Conservation (phyloP, 2,329 filamentous ascomycete species). For the Xylaria sp. region DNA sequence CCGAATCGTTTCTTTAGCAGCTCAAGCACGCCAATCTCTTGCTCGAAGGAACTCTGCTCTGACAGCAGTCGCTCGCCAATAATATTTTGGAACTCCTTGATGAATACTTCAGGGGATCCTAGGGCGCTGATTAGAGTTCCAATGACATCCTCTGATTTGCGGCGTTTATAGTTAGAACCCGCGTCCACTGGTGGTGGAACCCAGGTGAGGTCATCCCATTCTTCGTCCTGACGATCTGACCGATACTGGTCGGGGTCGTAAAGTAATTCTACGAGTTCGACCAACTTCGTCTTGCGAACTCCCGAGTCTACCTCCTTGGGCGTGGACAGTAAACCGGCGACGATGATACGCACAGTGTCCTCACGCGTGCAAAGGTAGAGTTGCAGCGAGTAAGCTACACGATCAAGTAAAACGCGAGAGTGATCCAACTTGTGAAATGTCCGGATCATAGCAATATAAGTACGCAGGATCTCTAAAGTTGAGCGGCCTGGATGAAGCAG, state of each 20-base stretch:
- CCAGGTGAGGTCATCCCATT: constrained; percentile 94
- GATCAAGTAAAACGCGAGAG: constrained; percentile 79
- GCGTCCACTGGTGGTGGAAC: constrained; percentile 92
- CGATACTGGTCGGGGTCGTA: constrained; percentile 67
- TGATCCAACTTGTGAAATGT: constrained; percentile 80
- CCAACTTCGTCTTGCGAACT: constrained; percentile 62
- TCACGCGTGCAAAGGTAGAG: constrained; percentile 80
- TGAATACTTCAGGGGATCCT: constrained; percentile 89
- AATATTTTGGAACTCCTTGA: constrained; percentile 90
- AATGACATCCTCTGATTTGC: constrained; percentile 89
- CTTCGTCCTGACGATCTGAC: constrained; percentile 65
- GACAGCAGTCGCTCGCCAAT: constrained; percentile 83
- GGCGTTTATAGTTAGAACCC: constrained; percentile 88
- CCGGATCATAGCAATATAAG: constrained; percentile 82
- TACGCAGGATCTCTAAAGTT: constrained; percentile 78
- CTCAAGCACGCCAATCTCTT: constrained; percentile 83
- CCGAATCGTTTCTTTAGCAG: constrained; percentile 90
- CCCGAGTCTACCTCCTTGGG: constrained; percentile 57
- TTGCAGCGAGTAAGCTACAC: constrained; percentile 77
- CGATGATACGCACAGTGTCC: constrained; percentile 81
- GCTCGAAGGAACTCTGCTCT: constrained; percentile 75
- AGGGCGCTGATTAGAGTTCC: constrained; percentile 89
- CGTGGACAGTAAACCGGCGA: constrained; percentile 75
- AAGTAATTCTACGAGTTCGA: constrained; percentile 74
- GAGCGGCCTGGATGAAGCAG: constrained; percentile 80